These are phyloP conservation scores for Thymus mandschuricus DNA, from an alignment of 257 asterid species.

Conservation along the genomic window DNA sequence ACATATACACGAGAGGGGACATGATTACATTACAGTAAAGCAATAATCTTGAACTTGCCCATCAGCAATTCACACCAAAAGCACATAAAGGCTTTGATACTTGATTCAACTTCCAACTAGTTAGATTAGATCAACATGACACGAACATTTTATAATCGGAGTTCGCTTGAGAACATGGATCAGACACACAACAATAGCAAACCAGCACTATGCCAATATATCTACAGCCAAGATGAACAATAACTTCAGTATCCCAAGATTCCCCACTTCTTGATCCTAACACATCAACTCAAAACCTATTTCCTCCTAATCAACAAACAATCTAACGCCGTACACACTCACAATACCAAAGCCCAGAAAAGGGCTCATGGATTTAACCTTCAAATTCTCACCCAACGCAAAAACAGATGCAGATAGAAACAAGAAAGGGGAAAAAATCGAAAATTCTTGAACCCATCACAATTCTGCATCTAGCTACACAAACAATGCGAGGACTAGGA, in stretches of 20 bases:
- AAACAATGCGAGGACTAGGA: neutral
- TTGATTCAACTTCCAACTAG: conserved; percentile 11
- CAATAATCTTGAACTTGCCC: neutral
- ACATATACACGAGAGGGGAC: neutral
- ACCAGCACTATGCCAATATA: neutral
- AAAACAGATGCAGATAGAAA: neutral
- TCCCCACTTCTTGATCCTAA: neutral
- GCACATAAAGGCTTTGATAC: conserved; percentile 19
- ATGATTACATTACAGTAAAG: neutral
- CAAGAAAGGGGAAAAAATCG: neutral
- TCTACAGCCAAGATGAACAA: conserved; percentile 4
- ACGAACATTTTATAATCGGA: neutral
- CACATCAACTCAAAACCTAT: conserved; percentile 8
- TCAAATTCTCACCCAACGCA: conserved; percentile 1
- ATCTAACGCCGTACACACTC: neutral
- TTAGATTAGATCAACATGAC: conserved; percentile 19
- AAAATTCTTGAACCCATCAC: neutral
- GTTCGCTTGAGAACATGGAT: conserved; percentile 23
- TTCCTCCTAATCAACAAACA: neutral
- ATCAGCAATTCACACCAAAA: conserved; percentile 19
- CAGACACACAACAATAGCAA: conserved; percentile 22
- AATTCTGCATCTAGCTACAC: neutral
- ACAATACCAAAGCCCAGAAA: conserved; percentile 11
- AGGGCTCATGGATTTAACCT: conserved; percentile 11
- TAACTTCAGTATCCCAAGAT: neutral